Conservation (phyloP, 2,329 filamentous ascomycete genomes). For the Sporothrix pallida region DNA sequence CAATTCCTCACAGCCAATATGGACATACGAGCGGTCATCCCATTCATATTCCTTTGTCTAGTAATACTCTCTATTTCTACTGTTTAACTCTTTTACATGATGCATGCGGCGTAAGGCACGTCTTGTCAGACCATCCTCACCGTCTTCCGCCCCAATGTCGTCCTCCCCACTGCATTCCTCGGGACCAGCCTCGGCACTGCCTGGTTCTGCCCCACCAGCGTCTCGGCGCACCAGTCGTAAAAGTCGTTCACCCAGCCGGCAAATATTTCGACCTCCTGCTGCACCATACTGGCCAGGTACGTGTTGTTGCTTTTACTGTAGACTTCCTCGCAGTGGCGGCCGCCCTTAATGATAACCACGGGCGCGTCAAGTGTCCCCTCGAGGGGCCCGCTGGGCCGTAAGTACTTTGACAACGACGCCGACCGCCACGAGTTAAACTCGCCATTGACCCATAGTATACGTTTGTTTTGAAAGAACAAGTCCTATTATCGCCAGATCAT, state of each 20-base stretch:
- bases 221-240: slow-evolving; percentile 39
- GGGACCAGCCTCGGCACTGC: not conserved
- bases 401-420: slow-evolving; percentile 58
- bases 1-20: too few relatives aligned
- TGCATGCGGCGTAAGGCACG: too few relatives aligned
- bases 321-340: slow-evolving; percentile 62
- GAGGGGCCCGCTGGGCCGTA: slow-evolving; percentile 62
- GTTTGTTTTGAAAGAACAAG: slow-evolving; percentile 50
- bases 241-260: slow-evolving; percentile 61
- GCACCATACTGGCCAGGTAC: slow-evolving; percentile 53
- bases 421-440: slow-evolving; percentile 66
- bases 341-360: slow-evolving; percentile 59
- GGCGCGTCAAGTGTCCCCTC: slow-evolving; percentile 54
- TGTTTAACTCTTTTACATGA: too few relatives aligned
- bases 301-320: slow-evolving; percentile 52
- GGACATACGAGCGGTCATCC: too few relatives aligned
- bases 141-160: not conserved
- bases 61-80: too few relatives aligned
- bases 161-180: not conserved
- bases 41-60: too few relatives aligned
- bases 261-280: slow-evolving; percentile 56
- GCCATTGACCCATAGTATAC: slow-evolving; percentile 64
- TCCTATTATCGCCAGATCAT: too few relatives aligned
- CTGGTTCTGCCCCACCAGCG: not conserved
- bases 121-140: too few relatives aligned